A percentile compares a stretch with the other conserved stretches of the same genome.
Conservation (phyloP, 179 eudicot genomes). For the Actinidia polygama region DNA sequence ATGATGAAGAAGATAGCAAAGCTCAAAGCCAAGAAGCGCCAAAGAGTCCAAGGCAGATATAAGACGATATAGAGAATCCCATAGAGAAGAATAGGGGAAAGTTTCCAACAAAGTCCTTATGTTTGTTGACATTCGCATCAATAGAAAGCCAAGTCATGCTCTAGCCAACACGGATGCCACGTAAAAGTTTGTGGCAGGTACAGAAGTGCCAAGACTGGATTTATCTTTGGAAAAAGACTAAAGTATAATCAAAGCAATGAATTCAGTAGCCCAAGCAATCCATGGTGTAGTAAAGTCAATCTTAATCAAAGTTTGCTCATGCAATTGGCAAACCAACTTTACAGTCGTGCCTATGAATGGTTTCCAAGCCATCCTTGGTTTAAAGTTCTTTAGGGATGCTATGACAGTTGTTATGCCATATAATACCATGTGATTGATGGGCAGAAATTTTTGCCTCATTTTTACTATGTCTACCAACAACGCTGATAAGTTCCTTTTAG, state of each 20-base stretch:
- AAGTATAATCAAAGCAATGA: not conserved
- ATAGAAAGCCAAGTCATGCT: not conserved
- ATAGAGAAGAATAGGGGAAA: not conserved
- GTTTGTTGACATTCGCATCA: not conserved
- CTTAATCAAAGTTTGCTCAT: not conserved
- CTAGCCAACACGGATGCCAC: not conserved
- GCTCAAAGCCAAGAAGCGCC: not conserved
- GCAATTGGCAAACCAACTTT: not conserved
- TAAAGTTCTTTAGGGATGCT: not conserved
- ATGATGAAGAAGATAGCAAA: not conserved
- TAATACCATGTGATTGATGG: too few relatives aligned
- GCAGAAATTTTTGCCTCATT: not conserved
- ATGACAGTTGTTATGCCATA: not conserved
- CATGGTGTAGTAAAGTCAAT: not conserved
- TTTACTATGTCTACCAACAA: not conserved
- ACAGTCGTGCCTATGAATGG: not conserved
- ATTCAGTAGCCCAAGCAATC: not conserved
- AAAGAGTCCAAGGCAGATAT: not conserved
- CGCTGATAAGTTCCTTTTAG: not conserved
- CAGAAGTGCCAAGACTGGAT: not conserved
- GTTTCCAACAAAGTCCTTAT: not conserved
- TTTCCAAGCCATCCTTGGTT: slow-evolving; percentile 13
- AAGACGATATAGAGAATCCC: not conserved
- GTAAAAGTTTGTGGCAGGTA: not conserved
- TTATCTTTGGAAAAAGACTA: not conserved